A percentile compares a stretch with the other conserved stretches of the same genome.
phyloP scores from a whole-genome alignment of 1,139 yeast genomes.

The Blastobotrys capitulatus region DNA sequence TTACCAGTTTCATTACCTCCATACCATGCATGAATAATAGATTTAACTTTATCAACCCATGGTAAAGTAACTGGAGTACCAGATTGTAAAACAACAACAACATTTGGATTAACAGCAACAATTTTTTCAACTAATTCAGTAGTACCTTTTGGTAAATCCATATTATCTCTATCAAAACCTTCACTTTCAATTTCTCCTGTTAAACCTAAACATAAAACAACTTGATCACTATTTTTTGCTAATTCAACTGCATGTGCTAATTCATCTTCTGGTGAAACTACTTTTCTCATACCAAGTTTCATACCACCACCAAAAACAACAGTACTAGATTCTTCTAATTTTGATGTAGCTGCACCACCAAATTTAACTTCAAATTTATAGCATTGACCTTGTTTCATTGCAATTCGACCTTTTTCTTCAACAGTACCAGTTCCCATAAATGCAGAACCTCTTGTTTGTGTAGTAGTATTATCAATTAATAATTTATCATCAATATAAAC shows the following conservation, averaged over 20 bases:
- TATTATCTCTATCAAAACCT: slow-evolving; percentile 43
- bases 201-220: slow-evolving; percentile 42
- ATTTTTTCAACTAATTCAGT: slow-evolving; percentile 45
- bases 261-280: slow-evolving; percentile 25
- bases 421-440: slow-evolving; percentile 50
- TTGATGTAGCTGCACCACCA: slow-evolving; percentile 47
- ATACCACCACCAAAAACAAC: slow-evolving; percentile 37
- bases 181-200: slow-evolving; percentile 49
- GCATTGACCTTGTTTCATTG: slow-evolving; percentile 39
- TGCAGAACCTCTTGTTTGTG: slow-evolving; percentile 45
- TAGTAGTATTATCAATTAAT: slow-evolving; percentile 52
- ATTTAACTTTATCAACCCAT: slow-evolving; percentile 45
- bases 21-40: slow-evolving; percentile 48
- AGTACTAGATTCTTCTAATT: slow-evolving; percentile 26
- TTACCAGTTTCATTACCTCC: slow-evolving; percentile 47
- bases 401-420: slow-evolving; percentile 41
- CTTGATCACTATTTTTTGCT: slow-evolving; percentile 46
- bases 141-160: slow-evolving; percentile 46
- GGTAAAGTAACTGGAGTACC: slow-evolving; percentile 62
- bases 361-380: slow-evolving; percentile 46
- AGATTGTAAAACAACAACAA: slow-evolving; percentile 52
- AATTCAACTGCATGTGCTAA: slow-evolving; percentile 39
- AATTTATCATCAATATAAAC: slow-evolving; percentile 47
- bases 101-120: slow-evolving; percentile 44
- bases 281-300: slow-evolving; percentile 19